Percentiles rank a stretch among this genome's conserved stretches.
phyloP scores from a whole-genome alignment of 805 yeast species.

The Barnettozyma salicaria region DNA sequence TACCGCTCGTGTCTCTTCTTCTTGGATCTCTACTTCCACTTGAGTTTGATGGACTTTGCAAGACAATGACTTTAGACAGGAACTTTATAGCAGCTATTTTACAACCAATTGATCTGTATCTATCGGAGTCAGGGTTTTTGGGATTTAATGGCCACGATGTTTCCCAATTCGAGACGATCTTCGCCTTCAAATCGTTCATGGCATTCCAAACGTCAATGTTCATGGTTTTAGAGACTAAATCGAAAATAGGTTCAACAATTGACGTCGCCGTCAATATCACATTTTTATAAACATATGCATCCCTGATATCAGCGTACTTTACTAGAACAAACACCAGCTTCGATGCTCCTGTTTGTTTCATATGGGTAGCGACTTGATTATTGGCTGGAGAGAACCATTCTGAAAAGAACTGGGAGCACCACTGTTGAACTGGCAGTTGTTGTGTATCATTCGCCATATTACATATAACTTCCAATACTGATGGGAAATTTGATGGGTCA shows the following conservation, averaged over 20 bases:
- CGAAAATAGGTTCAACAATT: constrained; percentile 42
- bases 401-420: constrained; percentile 22
- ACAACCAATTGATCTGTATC: constrained; percentile 46
- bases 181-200: constrained; percentile 48
- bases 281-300: constrained; percentile 31
- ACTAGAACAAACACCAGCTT: constrained; percentile 14
- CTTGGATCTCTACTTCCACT: constrained; percentile 23
- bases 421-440: constrained; percentile 19
- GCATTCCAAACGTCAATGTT: constrained; percentile 46
- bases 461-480: constrained; percentile 15
- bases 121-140: constrained; percentile 21
- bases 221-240: constrained; percentile 37
- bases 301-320: constrained; percentile 17
- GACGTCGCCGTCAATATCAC: constrained; percentile 36
- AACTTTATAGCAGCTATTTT: constrained; percentile 71
- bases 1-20: constrained; percentile 11
- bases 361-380: constrained; percentile 6
- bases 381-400: constrained; percentile 19
- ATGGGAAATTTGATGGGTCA: constrained; percentile 16
- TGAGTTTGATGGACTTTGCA: constrained; percentile 41
- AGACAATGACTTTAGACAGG: constrained; percentile 50
- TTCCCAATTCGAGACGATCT: constrained; percentile 57
- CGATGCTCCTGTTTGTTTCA: constrained; percentile 17
- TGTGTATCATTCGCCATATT: constrained; percentile 13
- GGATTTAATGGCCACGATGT: constrained; percentile 47